Percentiles rank a stretch among this genome's conserved stretches.
phyloP scores from a whole-genome alignment of 768 basidiomycete genomes.

The Coprinellus aureogranulatus region DNA sequence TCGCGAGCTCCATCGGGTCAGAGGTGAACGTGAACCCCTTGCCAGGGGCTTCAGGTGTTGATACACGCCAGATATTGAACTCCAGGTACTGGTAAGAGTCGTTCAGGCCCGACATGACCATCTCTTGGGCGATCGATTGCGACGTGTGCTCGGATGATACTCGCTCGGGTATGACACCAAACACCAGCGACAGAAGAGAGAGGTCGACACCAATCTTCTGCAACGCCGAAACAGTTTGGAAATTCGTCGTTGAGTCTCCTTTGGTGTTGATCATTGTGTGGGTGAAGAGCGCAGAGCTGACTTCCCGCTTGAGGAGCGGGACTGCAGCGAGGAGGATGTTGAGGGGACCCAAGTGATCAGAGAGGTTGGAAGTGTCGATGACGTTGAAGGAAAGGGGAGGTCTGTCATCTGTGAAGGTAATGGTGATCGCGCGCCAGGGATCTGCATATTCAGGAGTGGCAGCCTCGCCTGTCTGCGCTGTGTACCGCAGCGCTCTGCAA shows the following conservation, averaged over 20 bases:
- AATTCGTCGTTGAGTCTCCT: not conserved
- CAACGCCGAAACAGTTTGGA: conserved; percentile 2
- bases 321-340: conserved; percentile 39
- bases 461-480: conserved; percentile 12
- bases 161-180: conserved; percentile 1
- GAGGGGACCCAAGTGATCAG: conserved; percentile 45
- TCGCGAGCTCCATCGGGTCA: conserved; percentile 26
- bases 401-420: conserved; percentile 28
- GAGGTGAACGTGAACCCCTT: not conserved
- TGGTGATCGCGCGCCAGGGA: conserved; percentile 32
- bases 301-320: conserved; percentile 33
- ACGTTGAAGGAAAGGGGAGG: conserved; percentile 41
- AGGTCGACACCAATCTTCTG: conserved; percentile 9
- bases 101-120: not conserved
- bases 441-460: conserved; percentile 29
- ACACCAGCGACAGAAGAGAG: conserved; percentile 12
- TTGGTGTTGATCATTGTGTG: conserved; percentile 34
- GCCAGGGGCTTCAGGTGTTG: not conserved
- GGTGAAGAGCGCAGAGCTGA: conserved; percentile 38
- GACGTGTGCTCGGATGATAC: conserved; percentile 2
- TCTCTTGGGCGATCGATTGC: conserved; percentile 3
- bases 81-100: not conserved
- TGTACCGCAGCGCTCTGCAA: conserved; percentile 33
- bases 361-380: conserved; percentile 51
- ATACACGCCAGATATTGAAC: not conserved